These are phyloP conservation scores for Avena insularis DNA, from an alignment of 176 grass and related monocot genomes.

Conservation along the genomic window DNA sequence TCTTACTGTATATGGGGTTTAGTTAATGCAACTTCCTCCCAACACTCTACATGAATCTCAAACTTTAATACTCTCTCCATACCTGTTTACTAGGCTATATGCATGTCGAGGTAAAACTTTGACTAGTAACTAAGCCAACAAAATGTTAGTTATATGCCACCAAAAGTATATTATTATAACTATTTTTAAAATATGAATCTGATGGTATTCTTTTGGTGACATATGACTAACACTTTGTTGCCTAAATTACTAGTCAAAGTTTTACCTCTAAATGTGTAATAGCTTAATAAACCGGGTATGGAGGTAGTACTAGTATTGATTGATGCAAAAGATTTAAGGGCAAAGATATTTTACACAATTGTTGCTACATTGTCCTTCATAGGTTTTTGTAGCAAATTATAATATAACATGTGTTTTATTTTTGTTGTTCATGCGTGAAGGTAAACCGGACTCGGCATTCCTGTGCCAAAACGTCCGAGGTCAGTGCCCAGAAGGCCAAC, in stretches of 20 bases:
- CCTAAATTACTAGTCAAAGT: too few species aligned
- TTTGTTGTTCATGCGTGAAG: neutral
- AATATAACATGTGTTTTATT: neutral
- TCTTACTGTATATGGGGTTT: neutral
- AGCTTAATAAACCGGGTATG: too few species aligned
- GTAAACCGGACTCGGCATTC: constrained; percentile 13
- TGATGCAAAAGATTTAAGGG: neutral
- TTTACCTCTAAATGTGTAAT: too few species aligned
- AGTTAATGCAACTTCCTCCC: neutral
- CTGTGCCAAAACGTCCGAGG: neutral
- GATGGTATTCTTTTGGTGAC: too few species aligned
- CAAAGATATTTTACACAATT: neutral
- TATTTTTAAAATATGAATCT: too few species aligned
- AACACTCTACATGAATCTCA: neutral
- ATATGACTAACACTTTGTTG: too few species aligned
- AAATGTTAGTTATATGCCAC: too few species aligned
- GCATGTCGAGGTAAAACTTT: too few species aligned
- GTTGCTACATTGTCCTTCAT: neutral
- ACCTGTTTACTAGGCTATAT: too few species aligned
- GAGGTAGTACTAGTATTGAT: too few species aligned
- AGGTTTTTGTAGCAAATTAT: neutral
- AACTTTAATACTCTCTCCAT: neutral
- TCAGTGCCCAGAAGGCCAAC: neutral
- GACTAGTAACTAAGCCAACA: too few species aligned
- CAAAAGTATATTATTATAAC: too few species aligned